Percentiles rank a stretch among this genome's conserved stretches.
These are phyloP conservation scores for Metschnikowia borealis DNA, from an alignment of 805 yeast species.

Conservation along the genomic window DNA sequence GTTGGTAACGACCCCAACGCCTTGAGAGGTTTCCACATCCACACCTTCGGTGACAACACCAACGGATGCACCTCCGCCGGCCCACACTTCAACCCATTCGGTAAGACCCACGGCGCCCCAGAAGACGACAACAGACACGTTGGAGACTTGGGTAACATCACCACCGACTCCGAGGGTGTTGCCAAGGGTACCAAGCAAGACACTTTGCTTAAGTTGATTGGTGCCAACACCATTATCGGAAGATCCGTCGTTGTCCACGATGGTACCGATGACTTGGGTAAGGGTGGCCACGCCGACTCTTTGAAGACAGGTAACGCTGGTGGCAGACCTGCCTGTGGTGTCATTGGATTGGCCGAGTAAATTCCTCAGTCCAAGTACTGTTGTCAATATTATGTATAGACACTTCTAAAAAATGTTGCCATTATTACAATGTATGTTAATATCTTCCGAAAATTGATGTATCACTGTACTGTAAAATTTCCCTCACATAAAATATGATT, in stretches of 20 bases:
- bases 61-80: constrained; percentile 99
- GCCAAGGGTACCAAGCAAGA: constrained; percentile 90
- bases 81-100: constrained; percentile 91
- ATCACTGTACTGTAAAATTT: background rate
- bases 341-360: constrained; percentile 68
- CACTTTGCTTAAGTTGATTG: constrained; percentile 70
- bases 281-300: constrained; percentile 89
- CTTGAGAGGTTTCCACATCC: constrained; percentile 95
- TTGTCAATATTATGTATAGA: background rate
- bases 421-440: background rate
- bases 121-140: constrained; percentile 77
- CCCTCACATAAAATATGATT: constrained; percentile 12
- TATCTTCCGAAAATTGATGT: no score
- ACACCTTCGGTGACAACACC: constrained; percentile 97
- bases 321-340: constrained; percentile 98
- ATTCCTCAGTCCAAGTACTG: background rate
- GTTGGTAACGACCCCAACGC: constrained; percentile 86
- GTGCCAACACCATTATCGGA: constrained; percentile 85
- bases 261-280: constrained; percentile 91
- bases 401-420: background rate
- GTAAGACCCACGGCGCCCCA: constrained; percentile 90
- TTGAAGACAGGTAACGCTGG: constrained; percentile 97
- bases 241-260: constrained; percentile 94
- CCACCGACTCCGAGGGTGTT: constrained; percentile 81
- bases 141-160: constrained; percentile 95